Conservation (phyloP, 2,329 filamentous ascomycete genomes). For the Claviceps africana region DNA sequence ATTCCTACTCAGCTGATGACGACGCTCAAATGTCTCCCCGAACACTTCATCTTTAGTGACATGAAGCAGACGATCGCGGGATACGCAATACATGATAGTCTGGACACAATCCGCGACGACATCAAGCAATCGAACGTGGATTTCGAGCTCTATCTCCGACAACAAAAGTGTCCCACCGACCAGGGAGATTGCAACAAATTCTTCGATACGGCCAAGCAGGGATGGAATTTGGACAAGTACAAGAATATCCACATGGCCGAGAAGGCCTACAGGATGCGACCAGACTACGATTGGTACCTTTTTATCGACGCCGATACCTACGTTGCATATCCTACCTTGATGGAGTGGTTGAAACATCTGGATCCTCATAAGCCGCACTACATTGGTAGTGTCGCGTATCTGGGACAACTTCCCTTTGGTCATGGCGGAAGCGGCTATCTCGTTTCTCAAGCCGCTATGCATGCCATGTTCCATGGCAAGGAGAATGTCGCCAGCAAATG, state of each 20-base stretch:
- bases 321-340: constrained; percentile 37
- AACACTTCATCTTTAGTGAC: constrained; percentile 46
- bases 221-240: constrained; percentile 46
- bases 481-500: constrained; percentile 31
- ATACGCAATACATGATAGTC: constrained; percentile 30
- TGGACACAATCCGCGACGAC: constrained; percentile 28
- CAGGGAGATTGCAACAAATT: constrained; percentile 29
- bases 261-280: constrained; percentile 35
- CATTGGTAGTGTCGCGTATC: constrained; percentile 33
- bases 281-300: constrained; percentile 43
- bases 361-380: constrained; percentile 31
- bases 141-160: constrained; percentile 34
- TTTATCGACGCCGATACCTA: constrained; percentile 47
- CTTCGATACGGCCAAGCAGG: constrained; percentile 15
- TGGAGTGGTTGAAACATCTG: constrained; percentile 31
- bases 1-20: constrained; percentile 42
- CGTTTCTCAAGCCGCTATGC: constrained; percentile 37
- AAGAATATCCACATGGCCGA: constrained; percentile 48
- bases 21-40: constrained; percentile 32
- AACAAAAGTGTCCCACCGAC: constrained; percentile 30
- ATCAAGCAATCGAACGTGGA: constrained; percentile 31
- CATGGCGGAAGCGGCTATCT: constrained; percentile 44
- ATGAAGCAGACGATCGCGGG: constrained; percentile 33
- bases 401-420: constrained; percentile 30
- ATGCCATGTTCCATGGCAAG: constrained; percentile 26